Evolutionary conservation across 116 monocot species (phyloP), one percentile per base, ranked within the genome.

Genomic region (Phalaenopsis hybrid): DNA sequence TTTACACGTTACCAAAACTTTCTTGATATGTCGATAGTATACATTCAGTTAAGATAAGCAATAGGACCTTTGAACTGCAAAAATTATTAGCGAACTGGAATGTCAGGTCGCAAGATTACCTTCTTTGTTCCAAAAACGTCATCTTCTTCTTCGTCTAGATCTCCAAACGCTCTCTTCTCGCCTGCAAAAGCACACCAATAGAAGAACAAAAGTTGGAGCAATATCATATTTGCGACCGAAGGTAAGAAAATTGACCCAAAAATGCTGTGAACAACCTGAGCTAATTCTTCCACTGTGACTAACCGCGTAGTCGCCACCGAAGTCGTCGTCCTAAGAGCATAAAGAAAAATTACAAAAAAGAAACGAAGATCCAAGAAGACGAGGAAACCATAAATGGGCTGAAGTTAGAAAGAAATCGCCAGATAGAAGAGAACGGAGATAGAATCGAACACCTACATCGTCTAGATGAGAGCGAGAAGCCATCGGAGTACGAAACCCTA

Each of bases 61-160:
- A 23, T 63, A 7, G 65, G 21, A 12, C 17, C n/a, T 23, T 65
- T 65, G 5, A 65, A 65, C n/a, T 12, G 65, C 65, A 65, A 5
- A 65, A 37, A 41, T 72, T 41, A 72, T 72, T 37, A 16, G 16
- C 37, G 43, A 37, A 16, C 37, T 16, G 33, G 28, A 72, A 37
- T 17, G 72, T 25, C 1, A 72, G 41, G 37, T 15, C 72, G 21
- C 2, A 51, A 67, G 12, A 34, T 45, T 44, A 91, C 91, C 88
- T 88, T 91, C 28, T 85, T 85, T 7, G 83, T 25, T 50, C 83
- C 86, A 74, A 91, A 88, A 0, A 83, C 85, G 57, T 88, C 91
- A 18, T 91, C 91, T 55, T 90, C 90, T 20, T 91, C 91, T 68
- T 88, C 88, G 31, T 86, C 88, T 11, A 86, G 69, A 81, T 91